Evolutionary conservation across 1,284 basidiomycete species (phyloP).

Genomic region (Mixia osmundae): DNA sequence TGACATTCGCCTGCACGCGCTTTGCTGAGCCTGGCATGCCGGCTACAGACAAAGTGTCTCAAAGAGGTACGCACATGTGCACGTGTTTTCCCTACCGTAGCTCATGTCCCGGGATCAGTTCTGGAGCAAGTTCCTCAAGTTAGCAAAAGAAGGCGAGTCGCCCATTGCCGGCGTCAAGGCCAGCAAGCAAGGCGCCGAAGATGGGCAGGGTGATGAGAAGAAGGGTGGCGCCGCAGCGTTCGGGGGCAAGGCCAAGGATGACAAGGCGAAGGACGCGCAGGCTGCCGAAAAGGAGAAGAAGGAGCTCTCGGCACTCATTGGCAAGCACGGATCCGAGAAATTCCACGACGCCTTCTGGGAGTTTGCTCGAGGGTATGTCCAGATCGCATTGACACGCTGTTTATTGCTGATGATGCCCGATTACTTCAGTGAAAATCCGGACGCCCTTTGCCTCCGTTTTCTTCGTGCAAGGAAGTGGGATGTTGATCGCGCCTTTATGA

Average conservation of each 20-base stretch:
- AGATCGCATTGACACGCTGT: not conserved
- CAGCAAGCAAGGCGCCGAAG: too few relatives aligned
- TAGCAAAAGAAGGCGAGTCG: too few relatives aligned
- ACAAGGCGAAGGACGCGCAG: constrained; percentile 17
- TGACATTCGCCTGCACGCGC: too few relatives aligned
- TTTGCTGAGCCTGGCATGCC: not conserved
- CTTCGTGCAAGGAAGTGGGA: constrained; percentile 24
- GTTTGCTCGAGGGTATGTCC: constrained; percentile 14
- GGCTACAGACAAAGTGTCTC: too few relatives aligned
- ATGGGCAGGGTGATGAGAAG: too few relatives aligned
- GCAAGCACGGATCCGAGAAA: constrained; percentile 20
- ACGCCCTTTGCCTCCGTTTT: constrained; percentile 19
- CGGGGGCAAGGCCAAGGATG: constrained; percentile 8
- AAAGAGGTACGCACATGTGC: too few relatives aligned
- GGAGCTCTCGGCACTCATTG: constrained; percentile 20
- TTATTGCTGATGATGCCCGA: constrained; percentile 8
- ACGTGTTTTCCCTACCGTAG: too few relatives aligned
- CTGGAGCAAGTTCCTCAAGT: too few relatives aligned
- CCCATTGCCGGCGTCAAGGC: too few relatives aligned
- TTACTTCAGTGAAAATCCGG: constrained; percentile 13
- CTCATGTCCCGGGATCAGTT: too few relatives aligned
- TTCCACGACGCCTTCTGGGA: constrained; percentile 22
- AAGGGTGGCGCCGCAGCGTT: constrained; percentile 27
- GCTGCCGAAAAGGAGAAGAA: constrained; percentile 20
- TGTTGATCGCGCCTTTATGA: constrained; percentile 21